These are phyloP conservation scores for Phoenix roebelenii DNA, from an alignment of 176 grass and related monocot species.

Conservation along the genomic window DNA sequence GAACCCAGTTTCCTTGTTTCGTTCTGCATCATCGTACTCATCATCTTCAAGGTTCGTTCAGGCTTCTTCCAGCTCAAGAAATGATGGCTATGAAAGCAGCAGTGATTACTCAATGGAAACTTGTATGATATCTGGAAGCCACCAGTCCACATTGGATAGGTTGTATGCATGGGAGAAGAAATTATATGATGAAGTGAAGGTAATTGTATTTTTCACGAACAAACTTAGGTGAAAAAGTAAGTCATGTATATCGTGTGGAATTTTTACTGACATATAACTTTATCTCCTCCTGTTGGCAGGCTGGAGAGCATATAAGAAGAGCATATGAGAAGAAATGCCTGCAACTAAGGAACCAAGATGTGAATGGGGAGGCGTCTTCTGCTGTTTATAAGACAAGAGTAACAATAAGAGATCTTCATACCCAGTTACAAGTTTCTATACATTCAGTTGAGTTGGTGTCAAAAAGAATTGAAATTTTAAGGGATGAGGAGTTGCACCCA, in stretches of 20 bases:
- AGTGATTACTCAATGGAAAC: constrained; percentile 47
- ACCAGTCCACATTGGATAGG: constrained; percentile 71
- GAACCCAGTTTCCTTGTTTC: constrained; percentile 10
- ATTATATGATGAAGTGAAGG: constrained; percentile 23
- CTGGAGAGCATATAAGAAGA: constrained; percentile 62
- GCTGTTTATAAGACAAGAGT: constrained; percentile 58
- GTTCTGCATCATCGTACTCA: neutral
- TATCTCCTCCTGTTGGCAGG: constrained; percentile 24
- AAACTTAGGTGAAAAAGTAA: too few species aligned
- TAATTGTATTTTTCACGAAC: too few species aligned
- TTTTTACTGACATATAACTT: too few species aligned
- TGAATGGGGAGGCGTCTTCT: constrained; percentile 55
- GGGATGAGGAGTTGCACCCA: constrained; percentile 77
- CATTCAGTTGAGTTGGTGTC: constrained; percentile 86
- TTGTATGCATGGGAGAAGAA: constrained; percentile 91
- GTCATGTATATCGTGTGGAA: too few species aligned
- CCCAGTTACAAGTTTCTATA: constrained; percentile 78
- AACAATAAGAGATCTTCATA: constrained; percentile 57
- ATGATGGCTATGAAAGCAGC: constrained; percentile 20
- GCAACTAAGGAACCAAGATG: constrained; percentile 66
- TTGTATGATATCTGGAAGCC: constrained; percentile 67
- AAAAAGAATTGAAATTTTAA: constrained; percentile 66
- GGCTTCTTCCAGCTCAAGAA: constrained; percentile 19
- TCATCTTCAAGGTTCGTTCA: constrained; percentile 30
- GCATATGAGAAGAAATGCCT: constrained; percentile 80